Evolutionary conservation across 139 green algal genomes (phyloP).

Genomic region (Haematococcus sp.): DNA sequence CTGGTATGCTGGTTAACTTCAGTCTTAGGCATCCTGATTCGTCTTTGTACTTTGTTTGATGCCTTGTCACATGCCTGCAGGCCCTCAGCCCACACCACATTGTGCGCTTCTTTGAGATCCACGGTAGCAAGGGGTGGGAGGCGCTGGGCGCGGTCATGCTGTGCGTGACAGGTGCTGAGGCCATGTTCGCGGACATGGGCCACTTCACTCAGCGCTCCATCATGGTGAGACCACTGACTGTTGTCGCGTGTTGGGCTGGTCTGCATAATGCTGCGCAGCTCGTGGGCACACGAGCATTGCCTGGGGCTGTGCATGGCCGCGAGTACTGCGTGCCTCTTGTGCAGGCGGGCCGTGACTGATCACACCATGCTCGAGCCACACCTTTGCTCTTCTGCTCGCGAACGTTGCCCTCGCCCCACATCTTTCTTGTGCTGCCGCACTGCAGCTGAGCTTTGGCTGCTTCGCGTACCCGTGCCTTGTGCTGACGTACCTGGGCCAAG

Average conservation of each 20-base stretch:
- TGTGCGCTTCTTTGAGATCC: conserved; percentile 22
- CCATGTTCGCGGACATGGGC: conserved; percentile 68
- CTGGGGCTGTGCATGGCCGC: background rate
- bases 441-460: conserved; percentile 4
- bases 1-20: too few relatives aligned
- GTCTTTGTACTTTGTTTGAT: too few relatives aligned
- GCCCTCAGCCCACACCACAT: conserved; percentile 22
- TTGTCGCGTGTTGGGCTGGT: too few relatives aligned
- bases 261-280: too few relatives aligned
- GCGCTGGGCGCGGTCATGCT: conserved; percentile 57
- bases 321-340: background rate
- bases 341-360: background rate
- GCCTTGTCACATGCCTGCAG: background rate
- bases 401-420: too few relatives aligned
- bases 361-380: background rate
- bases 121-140: conserved; percentile 36
- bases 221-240: conserved; percentile 24
- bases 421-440: background rate
- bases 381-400: too few relatives aligned
- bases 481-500: conserved; percentile 66
- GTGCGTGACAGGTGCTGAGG: conserved; percentile 62
- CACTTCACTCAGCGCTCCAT: conserved; percentile 54
- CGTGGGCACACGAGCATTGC: too few relatives aligned
- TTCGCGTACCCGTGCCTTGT: conserved; percentile 59
- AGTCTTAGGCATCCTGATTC: too few relatives aligned